phyloP scores from a whole-genome alignment of 148 eudicot species.

The Vaccinium myrtillus region DNA sequence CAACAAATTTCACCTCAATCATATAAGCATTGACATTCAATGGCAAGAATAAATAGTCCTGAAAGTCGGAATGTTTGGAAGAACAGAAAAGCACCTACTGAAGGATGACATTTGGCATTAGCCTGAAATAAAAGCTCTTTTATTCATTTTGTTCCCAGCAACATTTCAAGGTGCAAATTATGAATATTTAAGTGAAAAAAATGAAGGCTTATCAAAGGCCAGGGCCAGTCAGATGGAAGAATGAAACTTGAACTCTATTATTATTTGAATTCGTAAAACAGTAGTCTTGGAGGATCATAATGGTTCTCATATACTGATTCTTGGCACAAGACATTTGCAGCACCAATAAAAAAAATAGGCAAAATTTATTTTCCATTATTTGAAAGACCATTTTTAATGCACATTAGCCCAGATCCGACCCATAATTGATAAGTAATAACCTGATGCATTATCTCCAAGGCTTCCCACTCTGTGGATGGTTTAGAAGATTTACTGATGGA shows the following conservation, averaged over 20 bases:
- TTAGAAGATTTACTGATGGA: conserved; percentile 36
- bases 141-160: not conserved
- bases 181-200: not conserved
- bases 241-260: not conserved
- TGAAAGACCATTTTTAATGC: not conserved
- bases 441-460: conserved; percentile 63
- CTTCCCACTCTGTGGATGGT: conserved; percentile 50
- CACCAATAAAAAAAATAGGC: not conserved
- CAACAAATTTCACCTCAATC: conserved; percentile 9
- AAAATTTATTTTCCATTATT: not conserved
- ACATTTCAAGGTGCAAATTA: not conserved
- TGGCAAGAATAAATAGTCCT: not conserved
- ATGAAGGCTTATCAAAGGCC: not conserved
- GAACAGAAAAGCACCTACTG: not conserved
- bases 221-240: not conserved
- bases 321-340: not conserved
- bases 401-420: not conserved
- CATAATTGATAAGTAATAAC: conserved; percentile 27
- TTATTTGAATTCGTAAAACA: not conserved
- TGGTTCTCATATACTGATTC: not conserved
- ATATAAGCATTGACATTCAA: not conserved
- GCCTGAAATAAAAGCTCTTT: not conserved
- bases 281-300: not conserved
- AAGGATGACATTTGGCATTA: not conserved
- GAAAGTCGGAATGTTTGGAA: not conserved